These are phyloP conservation scores for Phaeoacremonium minimum DNA, from an alignment of 2,329 filamentous ascomycete genomes.

Conservation along the genomic window DNA sequence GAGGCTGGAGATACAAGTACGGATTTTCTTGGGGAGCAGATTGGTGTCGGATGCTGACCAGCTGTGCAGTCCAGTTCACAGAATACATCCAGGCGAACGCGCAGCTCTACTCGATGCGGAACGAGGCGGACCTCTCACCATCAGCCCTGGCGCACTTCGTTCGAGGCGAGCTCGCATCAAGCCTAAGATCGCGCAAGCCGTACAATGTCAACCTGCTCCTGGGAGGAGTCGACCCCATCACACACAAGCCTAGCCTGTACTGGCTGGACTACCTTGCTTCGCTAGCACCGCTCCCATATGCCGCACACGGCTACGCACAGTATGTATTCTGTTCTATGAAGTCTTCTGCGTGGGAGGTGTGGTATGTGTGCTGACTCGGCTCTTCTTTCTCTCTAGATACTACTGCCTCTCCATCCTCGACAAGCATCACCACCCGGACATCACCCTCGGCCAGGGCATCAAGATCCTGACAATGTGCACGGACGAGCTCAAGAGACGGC, in stretches of 20 bases:
- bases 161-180: slow-evolving; percentile 85
- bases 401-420: slow-evolving; percentile 97
- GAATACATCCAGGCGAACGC: slow-evolving; percentile 99
- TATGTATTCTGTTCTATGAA: slow-evolving; percentile 40
- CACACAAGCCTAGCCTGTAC: slow-evolving; percentile 85
- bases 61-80: slow-evolving; percentile 82
- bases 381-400: slow-evolving; percentile 57
- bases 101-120: slow-evolving; percentile 98
- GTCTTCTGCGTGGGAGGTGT: not conserved
- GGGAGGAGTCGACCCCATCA: slow-evolving; percentile 89
- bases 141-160: slow-evolving; percentile 90
- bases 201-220: slow-evolving; percentile 97
- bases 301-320: slow-evolving; percentile 97
- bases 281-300: slow-evolving; percentile 84
- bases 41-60: slow-evolving; percentile 1
- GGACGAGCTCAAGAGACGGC: slow-evolving; percentile 91
- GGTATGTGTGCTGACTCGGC: not conserved
- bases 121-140: slow-evolving; percentile 86
- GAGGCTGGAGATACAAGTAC: slow-evolving; percentile 93
- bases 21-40: slow-evolving; percentile 11
- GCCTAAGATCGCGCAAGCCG: slow-evolving; percentile 84
- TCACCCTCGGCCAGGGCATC: slow-evolving; percentile 81
- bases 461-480: slow-evolving; percentile 93
- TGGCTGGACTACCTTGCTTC: slow-evolving; percentile 97
- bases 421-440: slow-evolving; percentile 97